Base-by-base conservation (phyloP, 2,329 filamentous ascomycete species). In the Nothophaeocryptopus gaeumannii region DNA sequence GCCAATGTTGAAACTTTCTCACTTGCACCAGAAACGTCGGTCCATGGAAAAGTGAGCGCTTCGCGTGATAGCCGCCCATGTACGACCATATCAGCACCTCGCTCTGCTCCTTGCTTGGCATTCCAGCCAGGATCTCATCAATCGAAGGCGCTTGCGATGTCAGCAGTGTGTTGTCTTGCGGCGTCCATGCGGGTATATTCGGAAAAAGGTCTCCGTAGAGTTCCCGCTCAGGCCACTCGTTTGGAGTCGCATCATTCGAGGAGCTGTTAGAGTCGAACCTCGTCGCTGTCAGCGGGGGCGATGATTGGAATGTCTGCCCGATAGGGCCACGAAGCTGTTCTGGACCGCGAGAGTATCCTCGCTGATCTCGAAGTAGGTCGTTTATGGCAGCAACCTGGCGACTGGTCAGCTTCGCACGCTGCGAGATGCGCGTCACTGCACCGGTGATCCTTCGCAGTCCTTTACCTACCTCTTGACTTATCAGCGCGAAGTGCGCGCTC, bases 51-150 rank as follows among this genome's bases (percentile, higher is more conserved):
- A 59, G 31, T 2, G 47, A 47, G 33, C 51, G 41, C 30, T 58
- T 59, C 11, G 54, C 55, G 41, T 59, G 57, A 35, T 56, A 59
- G 8, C 57, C 57, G n/a, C 49, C 48, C 50, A 59, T 54, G 30
- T 59, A 59, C 5, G 47, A 47, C 53, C 52, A 56, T 16, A 59
- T 54, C 39, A 59, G 36, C 5, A 58, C 57, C 46, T 57, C 55
- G 15, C 50, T 51, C 39, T 58, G 57, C 37, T 56, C 57, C n/a
- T 51, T 53, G 10, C 43, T 39, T 14, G 54, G 56, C 14, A 56
- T 34, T 5, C 47, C 54, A 2, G 54, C 44, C 30, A 56, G 26
- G 40, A 57, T 57, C 42, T 55, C 51, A n/a, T 55, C 49, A 36
- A 55, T 57, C 5, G 44, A 52, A 4, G 53, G 55, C 5, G 50